Evolutionary conservation across 257 asterid genomes (phyloP).

Genomic region (Solanum rostratum): DNA sequence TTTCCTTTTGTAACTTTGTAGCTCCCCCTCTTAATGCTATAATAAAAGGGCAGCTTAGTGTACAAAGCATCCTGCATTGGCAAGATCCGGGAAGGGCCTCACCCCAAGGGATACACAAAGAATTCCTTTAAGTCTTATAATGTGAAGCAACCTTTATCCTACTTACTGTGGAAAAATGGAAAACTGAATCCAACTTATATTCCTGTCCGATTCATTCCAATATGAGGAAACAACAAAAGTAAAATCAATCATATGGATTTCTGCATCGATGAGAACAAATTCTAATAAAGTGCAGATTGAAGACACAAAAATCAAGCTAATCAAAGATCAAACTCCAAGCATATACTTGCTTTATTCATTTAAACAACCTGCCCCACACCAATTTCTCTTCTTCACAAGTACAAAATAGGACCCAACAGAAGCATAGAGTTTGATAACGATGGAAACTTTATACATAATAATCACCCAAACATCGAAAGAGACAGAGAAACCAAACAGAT

Average conservation of each 20-base stretch:
- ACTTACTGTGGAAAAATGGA: neutral
- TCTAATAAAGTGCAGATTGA: neutral
- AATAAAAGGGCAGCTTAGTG: neutral
- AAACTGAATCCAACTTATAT: neutral
- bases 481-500: neutral
- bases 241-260: neutral
- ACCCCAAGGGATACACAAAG: neutral
- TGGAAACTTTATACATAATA: neutral
- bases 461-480: neutral
- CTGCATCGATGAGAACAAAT: too few relatives aligned
- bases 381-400: neutral
- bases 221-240: neutral
- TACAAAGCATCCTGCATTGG: neutral
- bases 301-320: neutral
- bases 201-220: neutral
- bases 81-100: neutral
- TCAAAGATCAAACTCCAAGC: neutral
- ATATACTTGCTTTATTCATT: neutral
- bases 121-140: neutral
- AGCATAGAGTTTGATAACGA: neutral
- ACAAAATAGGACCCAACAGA: neutral
- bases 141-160: neutral
- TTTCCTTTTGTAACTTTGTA: neutral
- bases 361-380: neutral
- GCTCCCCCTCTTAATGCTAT: neutral